These are phyloP conservation scores for Sporothrix brunneoviolacea DNA, from an alignment of 2,329 filamentous ascomycete genomes.

Conservation along the genomic window DNA sequence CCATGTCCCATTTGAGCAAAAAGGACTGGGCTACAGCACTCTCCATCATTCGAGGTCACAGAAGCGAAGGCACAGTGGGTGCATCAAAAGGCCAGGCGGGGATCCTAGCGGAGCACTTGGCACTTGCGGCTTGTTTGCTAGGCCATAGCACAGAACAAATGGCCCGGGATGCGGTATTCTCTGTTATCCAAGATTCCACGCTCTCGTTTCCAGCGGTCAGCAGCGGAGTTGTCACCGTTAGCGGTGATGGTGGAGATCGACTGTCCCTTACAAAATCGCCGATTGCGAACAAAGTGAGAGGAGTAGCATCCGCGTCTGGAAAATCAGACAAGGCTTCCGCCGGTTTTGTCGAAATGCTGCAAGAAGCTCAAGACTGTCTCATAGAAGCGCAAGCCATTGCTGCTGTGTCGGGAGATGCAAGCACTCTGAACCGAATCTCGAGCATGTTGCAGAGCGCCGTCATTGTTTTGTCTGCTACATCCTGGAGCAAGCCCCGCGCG, in stretches of 20 bases:
- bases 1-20: conserved; percentile 39
- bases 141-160: conserved; percentile 66
- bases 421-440: conserved; percentile 57
- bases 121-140: conserved; percentile 61
- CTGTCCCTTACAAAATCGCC: conserved; percentile 30
- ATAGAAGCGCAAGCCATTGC: conserved; percentile 56
- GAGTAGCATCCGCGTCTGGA: conserved; percentile 13
- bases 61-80: neutral
- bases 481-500: conserved; percentile 38
- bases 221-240: conserved; percentile 18
- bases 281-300: conserved; percentile 27
- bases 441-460: conserved; percentile 58
- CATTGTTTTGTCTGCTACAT: conserved; percentile 59
- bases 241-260: conserved; percentile 35
- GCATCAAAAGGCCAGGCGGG: conserved; percentile 19
- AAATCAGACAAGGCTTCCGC: conserved; percentile 24
- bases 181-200: conserved; percentile 85
- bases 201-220: conserved; percentile 73
- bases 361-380: conserved; percentile 59
- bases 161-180: conserved; percentile 75
- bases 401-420: conserved; percentile 46
- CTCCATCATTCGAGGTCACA: conserved; percentile 39
- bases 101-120: conserved; percentile 47
- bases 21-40: conserved; percentile 55
- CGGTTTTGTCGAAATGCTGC: conserved; percentile 53